Evolutionary conservation across 352 stramenopile species (phyloP).

Genomic region (Blastocystis sp.): DNA sequence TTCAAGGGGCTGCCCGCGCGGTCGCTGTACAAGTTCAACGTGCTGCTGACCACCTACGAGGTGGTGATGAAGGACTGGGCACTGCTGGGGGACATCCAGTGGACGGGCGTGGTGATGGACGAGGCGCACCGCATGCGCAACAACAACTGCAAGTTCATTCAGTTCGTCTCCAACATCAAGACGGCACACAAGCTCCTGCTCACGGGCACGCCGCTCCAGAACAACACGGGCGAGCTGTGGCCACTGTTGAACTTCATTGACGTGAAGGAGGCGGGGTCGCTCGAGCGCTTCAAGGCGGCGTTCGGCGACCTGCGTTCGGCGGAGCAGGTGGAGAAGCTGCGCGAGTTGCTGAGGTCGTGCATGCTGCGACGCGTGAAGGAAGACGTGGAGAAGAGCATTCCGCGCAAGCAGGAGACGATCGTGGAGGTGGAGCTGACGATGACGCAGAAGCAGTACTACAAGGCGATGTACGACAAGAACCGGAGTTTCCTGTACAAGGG

Average conservation of each 20-base stretch:
- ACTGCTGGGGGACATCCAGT: conserved; percentile 82
- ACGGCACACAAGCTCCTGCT: conserved; percentile 81
- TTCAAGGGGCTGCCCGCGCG: conserved; percentile 66
- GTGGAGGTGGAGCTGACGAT: conserved; percentile 87
- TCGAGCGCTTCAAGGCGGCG: conserved; percentile 71
- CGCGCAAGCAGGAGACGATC: conserved; percentile 94
- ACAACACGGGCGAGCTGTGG: conserved; percentile 93
- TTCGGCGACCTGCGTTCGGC: conserved; percentile 91
- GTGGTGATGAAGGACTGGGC: conserved; percentile 82
- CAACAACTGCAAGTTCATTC: conserved; percentile 83
- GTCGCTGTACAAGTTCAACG: conserved; percentile 74
- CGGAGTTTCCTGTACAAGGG: conserved; percentile 73
- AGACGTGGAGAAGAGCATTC: conserved; percentile 95
- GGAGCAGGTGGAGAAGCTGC: conserved; percentile 86
- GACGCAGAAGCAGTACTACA: conserved; percentile 98
- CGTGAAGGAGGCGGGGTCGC: conserved; percentile 73
- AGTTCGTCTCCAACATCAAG: conserved; percentile 80
- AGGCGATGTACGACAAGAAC: conserved; percentile 85
- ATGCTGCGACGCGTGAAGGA: conserved; percentile 95
- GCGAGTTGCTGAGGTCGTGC: conserved; percentile 88
- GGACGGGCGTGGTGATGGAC: conserved; percentile 88
- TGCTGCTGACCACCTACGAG: conserved; percentile 89
- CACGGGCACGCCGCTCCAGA: conserved; percentile 88
- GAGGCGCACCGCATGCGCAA: conserved; percentile 89
- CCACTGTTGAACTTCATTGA: conserved; percentile 93